Conservation (phyloP, 2,329 filamentous ascomycete species). For the Lachnellula hyalina region DNA sequence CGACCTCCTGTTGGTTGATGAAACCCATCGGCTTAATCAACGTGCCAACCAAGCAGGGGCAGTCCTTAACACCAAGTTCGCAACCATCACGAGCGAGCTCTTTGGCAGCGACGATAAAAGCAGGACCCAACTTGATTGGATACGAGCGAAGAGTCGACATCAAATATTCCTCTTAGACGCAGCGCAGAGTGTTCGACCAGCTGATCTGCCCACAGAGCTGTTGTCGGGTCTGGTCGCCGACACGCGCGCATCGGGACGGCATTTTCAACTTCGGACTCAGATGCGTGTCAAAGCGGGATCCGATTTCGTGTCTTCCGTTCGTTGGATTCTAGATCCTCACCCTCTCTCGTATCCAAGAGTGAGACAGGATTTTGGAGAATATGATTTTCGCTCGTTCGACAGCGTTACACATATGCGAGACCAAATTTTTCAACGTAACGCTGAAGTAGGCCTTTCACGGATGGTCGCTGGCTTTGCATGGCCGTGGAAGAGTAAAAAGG, state of each 20-base stretch:
- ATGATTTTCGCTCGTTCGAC: slow-evolving; percentile 13
- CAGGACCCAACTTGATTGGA: slow-evolving; percentile 14
- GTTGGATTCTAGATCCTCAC: slow-evolving; percentile 12
- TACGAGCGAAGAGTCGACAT: slow-evolving; percentile 10
- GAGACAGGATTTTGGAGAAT: slow-evolving; percentile 11
- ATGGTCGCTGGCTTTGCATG: slow-evolving; percentile 12
- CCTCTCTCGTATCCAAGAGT: slow-evolving; percentile 6
- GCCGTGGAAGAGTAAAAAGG: slow-evolving; percentile 8
- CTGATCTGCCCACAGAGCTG: slow-evolving; percentile 9
- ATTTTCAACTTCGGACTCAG: slow-evolving; percentile 14
- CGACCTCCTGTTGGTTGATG: slow-evolving; percentile 10
- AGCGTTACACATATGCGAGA: slow-evolving; percentile 12
- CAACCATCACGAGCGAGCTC: slow-evolving; percentile 11
- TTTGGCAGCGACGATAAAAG: slow-evolving; percentile 11
- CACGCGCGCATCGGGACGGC: slow-evolving; percentile 10
- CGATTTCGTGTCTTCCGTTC: slow-evolving; percentile 13
- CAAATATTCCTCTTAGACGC: slow-evolving; percentile 12
- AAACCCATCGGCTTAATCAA: slow-evolving; percentile 13
- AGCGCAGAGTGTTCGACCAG: slow-evolving; percentile 14
- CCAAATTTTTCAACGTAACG: slow-evolving; percentile 10
- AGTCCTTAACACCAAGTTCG: slow-evolving; percentile 11
- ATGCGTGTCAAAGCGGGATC: slow-evolving; percentile 14
- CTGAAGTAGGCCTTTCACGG: slow-evolving; percentile 11
- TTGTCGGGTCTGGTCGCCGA: slow-evolving; percentile 9
- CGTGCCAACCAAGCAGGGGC: slow-evolving; percentile 9